Conservation (phyloP, 108 stramenopile genomes). For the Conticribra guillardii region DNA sequence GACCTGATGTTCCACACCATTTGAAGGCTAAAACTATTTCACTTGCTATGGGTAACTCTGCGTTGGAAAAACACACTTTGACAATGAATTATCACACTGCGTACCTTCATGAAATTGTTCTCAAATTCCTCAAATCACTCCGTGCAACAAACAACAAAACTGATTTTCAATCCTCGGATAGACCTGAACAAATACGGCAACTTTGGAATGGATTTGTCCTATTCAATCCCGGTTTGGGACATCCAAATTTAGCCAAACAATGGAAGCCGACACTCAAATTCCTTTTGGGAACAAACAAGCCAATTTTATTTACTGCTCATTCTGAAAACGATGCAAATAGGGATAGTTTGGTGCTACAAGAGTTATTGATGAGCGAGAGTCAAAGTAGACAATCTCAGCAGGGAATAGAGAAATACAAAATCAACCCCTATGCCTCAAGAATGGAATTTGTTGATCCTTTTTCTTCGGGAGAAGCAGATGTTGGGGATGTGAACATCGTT, state of each 20-base stretch:
- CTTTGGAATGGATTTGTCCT: conserved; percentile 69
- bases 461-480: neutral
- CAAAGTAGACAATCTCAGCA: neutral
- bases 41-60: neutral
- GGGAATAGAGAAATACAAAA: conserved; percentile 29
- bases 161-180: neutral
- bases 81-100: conserved; percentile 49
- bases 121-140: conserved; percentile 20
- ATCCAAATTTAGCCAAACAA: conserved; percentile 68
- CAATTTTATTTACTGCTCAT: conserved; percentile 80
- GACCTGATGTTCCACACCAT: conserved; percentile 70
- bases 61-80: neutral
- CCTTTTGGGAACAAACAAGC: conserved; percentile 40
- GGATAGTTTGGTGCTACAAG: conserved; percentile 52
- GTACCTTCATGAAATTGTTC: conserved; percentile 44
- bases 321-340: conserved; percentile 65
- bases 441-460: conserved; percentile 81
- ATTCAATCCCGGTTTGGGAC: conserved; percentile 90
- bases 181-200: conserved; percentile 4
- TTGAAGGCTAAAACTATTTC: conserved; percentile 32
- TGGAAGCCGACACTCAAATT: conserved; percentile 74
- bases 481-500: conserved; percentile 52
- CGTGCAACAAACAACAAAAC: neutral
- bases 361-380: neutral
- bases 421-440: conserved; percentile 76